Base-by-base conservation (phyloP, 179 eudicot genomes). In the Kewa caespitosa region DNA sequence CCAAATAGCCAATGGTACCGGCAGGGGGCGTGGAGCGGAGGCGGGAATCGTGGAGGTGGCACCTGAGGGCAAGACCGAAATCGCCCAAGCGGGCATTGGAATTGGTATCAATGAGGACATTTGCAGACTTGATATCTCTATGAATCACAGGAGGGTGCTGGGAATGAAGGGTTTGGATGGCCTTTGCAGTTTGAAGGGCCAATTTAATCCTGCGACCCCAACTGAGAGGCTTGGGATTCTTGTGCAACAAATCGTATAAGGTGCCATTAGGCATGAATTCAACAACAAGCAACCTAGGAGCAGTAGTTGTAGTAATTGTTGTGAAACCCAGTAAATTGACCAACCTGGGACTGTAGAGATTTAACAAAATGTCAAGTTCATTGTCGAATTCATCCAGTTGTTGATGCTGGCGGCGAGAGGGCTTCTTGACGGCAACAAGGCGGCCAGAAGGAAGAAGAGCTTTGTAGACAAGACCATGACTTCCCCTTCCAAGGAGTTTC, bases 221-320 rank as follows among this genome's bases (percentile, higher is more conserved):
- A 80, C 54, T 84, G 1, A 91, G 97, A 0, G 88, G 84, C 52
- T 85, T 85, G 6, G 81, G 34, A 73, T 60, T 84, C 3, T 88
- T 87, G 52, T 94, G 98, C 46, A 94, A 76, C 38, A 79, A 75
- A 66, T 94, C 97, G 77, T 88, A 90, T 36, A 94, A 81, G 8
- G 94, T 94, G 13, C 98, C 98, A 69, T 94, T 94, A 62, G 89
- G 76, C 98, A 94, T 94, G 70, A 87, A 90, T 75, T 94, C 98
- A 64, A 94, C 97, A 33, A 94, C 96, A 74, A 94, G 75, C 37
- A 94, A 88, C 14, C 91, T 82, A 61, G 86, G 79, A 72, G 54
- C 23, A 67, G 4, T 22, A 63, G 33, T 22, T 67, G 6, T 28
- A 63, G 8, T 34, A 36, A 1, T 33, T 22, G 17, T 78, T 0